These are phyloP conservation scores for Penicillium griseofulvum DNA, from an alignment of 2,329 filamentous ascomycete genomes.

Conservation along the genomic window DNA sequence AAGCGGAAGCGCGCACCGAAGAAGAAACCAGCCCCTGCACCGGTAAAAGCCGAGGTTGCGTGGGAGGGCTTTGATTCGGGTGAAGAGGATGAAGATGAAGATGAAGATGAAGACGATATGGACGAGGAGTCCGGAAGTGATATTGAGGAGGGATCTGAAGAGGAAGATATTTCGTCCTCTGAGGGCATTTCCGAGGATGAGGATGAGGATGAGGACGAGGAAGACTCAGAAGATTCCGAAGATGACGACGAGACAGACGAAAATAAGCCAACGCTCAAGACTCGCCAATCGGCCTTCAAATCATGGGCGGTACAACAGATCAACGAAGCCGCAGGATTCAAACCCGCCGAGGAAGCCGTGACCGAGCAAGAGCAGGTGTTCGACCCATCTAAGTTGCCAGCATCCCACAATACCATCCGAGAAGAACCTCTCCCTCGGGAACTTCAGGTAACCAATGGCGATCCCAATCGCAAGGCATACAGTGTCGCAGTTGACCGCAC, in stretches of 20 bases:
- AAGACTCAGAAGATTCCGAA: slow-evolving; percentile 21
- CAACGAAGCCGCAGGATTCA: slow-evolving; percentile 75
- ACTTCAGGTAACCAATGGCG: slow-evolving; percentile 39
- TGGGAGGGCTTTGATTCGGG: slow-evolving; percentile 48
- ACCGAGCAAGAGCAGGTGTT: slow-evolving; percentile 34
- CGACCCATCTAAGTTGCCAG: slow-evolving; percentile 31
- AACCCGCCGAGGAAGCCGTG: slow-evolving; percentile 44
- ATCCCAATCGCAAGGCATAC: slow-evolving; percentile 66
- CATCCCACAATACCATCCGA: slow-evolving; percentile 37
- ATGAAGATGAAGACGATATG: slow-evolving; percentile 18
- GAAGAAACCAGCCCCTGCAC: slow-evolving; percentile 34
- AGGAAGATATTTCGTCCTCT: slow-evolving; percentile 15
- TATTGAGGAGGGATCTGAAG: slow-evolving; percentile 31
- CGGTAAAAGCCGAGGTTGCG: slow-evolving; percentile 37
- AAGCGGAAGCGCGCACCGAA: slow-evolving; percentile 71
- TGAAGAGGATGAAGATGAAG: slow-evolving; percentile 39
- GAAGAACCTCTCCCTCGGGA: slow-evolving; percentile 43
- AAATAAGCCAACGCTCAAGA: slow-evolving; percentile 24
- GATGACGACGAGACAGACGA: slow-evolving; percentile 23
- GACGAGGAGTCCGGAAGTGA: slow-evolving; percentile 27
- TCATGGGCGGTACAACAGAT: slow-evolving; percentile 85
- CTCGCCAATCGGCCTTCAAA: slow-evolving; percentile 72
- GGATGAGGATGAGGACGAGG: slow-evolving; percentile 17
- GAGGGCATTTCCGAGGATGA: slow-evolving; percentile 8
- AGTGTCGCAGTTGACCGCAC: slow-evolving; percentile 69